Conservation (phyloP, 164 flowering plant genomes). For the Tetrastigma voinierianum region DNA sequence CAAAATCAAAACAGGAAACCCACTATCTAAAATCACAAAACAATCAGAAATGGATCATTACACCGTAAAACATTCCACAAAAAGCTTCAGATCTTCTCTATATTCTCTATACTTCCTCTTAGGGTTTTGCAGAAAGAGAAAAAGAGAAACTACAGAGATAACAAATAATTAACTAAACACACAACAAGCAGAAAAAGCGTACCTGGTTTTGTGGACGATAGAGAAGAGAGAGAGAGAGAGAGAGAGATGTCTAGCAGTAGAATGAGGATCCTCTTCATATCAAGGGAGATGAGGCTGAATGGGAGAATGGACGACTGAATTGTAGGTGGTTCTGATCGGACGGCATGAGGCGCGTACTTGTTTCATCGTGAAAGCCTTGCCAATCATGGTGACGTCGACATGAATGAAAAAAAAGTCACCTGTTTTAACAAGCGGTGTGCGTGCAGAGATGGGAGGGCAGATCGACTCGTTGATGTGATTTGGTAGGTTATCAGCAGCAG, state of each 20-base stretch:
- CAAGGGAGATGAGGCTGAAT: constrained; percentile 21
- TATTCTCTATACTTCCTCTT: neutral
- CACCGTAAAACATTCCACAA: neutral
- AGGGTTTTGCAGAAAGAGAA: constrained; percentile 10
- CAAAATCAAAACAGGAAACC: neutral
- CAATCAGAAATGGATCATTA: constrained; percentile 8
- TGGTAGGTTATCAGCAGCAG: too few relatives aligned
- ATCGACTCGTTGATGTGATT: too few relatives aligned
- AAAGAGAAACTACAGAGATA: neutral
- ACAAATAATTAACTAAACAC: neutral
- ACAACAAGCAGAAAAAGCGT: neutral
- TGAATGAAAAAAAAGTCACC: neutral
- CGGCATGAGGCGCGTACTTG: constrained; percentile 14
- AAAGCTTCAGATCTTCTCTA: constrained; percentile 8
- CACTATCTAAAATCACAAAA: constrained; percentile 1
- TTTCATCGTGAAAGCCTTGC: constrained; percentile 18
- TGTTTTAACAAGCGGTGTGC: neutral
- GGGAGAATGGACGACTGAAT: constrained; percentile 22
- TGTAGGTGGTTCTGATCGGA: constrained; percentile 10
- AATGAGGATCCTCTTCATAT: constrained; percentile 1
- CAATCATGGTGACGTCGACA: constrained; percentile 14
- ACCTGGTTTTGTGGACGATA: constrained; percentile 14
- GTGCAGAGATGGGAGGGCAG: too few relatives aligned
- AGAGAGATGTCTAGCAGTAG: neutral
- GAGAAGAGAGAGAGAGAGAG: constrained; percentile 15